Base-by-base conservation (phyloP, 2,329 filamentous ascomycete genomes). In the Huntiella abstrusa region DNA sequence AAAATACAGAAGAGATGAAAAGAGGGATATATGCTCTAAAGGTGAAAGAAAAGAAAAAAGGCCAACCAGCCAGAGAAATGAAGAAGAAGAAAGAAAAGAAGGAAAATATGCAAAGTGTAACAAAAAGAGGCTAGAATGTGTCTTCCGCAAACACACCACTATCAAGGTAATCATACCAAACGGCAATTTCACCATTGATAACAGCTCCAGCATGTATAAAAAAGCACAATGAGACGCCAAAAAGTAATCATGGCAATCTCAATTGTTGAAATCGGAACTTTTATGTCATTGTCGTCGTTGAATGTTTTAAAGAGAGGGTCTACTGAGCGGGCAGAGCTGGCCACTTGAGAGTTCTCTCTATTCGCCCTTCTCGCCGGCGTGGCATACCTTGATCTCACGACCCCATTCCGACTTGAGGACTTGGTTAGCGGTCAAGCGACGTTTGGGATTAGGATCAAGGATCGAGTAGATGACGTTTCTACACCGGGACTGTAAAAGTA, bases 381-480 rank as follows among this genome's bases (percentile, higher is more conserved):
- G 91, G 68, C 91, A 98, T 49, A 96, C 73, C 65, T 87, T 93
- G 63, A 96, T 95, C 63, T 95, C 88, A 55, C 91, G 83, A 54
- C 91, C 86, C 91, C 91, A 98, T 67, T 98, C 91, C 4, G 88
- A 96, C 64, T 94, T 94, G 57, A 98, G 76, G 48, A 96, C 85
- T 65, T 98, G 91, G 36, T 87, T 88, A 49, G 91, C 88, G 28
- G 86, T 95, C 59, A 98, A 88, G 55, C 91, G 84, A 53, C 91
- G 81, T 48, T 75, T 75, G 19, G 91, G 86, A 60, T 94, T 95
- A 28, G 91, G 91, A 58, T 98, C 91, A 40, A 98, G 73, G 53
- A 98, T 94, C 16, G 87, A 96, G 65, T 98, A 98, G 59, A 98
- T 95, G 56, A 98, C 91, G 56, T 98, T 98, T 52, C 91, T 83